A percentile compares a stretch with the other conserved stretches of the same genome.
phyloP scores from a whole-genome alignment of 2,329 filamentous ascomycete genomes.

The Paecilomyces dactylethromorphus region DNA sequence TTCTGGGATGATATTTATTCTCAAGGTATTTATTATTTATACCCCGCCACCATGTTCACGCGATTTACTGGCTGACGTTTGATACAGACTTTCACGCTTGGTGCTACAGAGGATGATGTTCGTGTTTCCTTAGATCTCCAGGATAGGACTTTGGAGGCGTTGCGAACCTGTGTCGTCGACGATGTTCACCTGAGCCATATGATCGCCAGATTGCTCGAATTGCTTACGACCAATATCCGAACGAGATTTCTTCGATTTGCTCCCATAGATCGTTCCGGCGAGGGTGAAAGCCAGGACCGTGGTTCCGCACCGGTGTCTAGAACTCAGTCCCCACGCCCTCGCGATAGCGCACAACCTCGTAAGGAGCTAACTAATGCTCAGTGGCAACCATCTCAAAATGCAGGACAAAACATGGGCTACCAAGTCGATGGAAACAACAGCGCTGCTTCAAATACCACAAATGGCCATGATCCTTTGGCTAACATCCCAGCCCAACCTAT shows the following conservation, averaged over 20 bases:
- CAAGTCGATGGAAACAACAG: constrained; percentile 5
- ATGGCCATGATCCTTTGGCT: constrained; percentile 34
- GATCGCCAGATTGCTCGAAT: constrained; percentile 55
- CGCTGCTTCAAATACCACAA: constrained; percentile 6
- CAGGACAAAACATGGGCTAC: constrained; percentile 1
- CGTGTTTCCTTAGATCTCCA: constrained; percentile 53
- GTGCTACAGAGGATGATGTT: constrained; percentile 57
- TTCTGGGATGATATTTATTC: constrained; percentile 57
- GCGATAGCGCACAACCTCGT: constrained; percentile 14
- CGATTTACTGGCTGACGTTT: constrained; percentile 7
- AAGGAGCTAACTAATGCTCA: constrained; percentile 13
- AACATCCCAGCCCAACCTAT: constrained; percentile 39
- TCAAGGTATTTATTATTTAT: constrained; percentile 49
- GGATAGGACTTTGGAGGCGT: constrained; percentile 51
- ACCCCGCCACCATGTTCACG: not conserved
- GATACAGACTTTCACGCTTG: constrained; percentile 52
- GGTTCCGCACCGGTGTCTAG: constrained; percentile 26
- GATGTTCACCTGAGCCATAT: constrained; percentile 59
- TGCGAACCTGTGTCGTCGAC: constrained; percentile 57
- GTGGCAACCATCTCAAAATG: constrained; percentile 8
- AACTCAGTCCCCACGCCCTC: constrained; percentile 29
- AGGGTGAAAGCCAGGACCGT: constrained; percentile 32
- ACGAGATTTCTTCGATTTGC: constrained; percentile 53
- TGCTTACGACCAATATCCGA: constrained; percentile 53
- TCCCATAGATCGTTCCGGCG: constrained; percentile 42